A percentile compares a stretch with the other conserved stretches of the same genome.
These are phyloP conservation scores for Echites panduratus DNA, from an alignment of 257 asterid species.

Conservation along the genomic window DNA sequence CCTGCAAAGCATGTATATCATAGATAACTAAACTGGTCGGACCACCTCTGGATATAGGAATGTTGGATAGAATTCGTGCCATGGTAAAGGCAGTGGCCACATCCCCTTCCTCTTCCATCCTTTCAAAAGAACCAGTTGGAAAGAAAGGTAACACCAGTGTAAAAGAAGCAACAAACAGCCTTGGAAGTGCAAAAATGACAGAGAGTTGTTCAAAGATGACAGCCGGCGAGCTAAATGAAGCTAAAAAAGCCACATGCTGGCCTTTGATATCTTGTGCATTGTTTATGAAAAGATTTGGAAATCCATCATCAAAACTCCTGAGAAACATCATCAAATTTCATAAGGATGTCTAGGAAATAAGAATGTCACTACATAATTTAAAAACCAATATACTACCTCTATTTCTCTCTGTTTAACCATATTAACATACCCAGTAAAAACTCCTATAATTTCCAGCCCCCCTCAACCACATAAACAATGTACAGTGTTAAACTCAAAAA, in stretches of 20 bases:
- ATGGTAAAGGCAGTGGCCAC: constrained; percentile 93
- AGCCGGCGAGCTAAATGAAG: constrained; percentile 86
- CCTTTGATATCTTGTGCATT: constrained; percentile 89
- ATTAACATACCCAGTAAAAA: background rate
- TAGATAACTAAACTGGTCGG: constrained; percentile 88
- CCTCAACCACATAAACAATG: background rate
- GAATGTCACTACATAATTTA: background rate
- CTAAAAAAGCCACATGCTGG: constrained; percentile 82
- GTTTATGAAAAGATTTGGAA: constrained; percentile 86
- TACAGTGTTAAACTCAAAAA: background rate
- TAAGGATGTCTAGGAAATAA: background rate
- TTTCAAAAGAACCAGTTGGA: constrained; percentile 89
- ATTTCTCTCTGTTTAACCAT: background rate
- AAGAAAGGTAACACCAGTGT: constrained; percentile 80
- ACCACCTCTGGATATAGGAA: constrained; percentile 90
- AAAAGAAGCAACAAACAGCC: constrained; percentile 83
- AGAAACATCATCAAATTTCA: constrained; percentile 14
- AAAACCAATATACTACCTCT: background rate
- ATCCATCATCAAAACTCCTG: constrained; percentile 95
- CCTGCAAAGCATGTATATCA: constrained; percentile 92
- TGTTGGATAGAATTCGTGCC: constrained; percentile 90
- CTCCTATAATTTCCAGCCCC: background rate
- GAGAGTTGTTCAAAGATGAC: constrained; percentile 96
- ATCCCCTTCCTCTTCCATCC: constrained; percentile 95
- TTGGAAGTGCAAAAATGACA: constrained; percentile 89